phyloP scores from a whole-genome alignment of 2,329 filamentous ascomycete species.

The Aspergillus ochraceoroseus region DNA sequence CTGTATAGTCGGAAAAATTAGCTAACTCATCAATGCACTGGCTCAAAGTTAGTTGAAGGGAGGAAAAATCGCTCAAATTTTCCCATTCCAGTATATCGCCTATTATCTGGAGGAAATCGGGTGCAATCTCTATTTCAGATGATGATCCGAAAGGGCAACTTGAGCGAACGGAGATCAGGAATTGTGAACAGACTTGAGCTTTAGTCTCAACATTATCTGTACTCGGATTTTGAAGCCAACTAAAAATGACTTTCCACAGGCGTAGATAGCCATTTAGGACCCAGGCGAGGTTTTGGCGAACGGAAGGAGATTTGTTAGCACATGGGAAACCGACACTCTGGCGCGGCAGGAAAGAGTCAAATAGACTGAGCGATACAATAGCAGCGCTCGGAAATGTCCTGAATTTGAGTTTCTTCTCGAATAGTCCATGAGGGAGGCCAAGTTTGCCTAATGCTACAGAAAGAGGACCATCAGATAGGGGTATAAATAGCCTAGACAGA shows the following conservation, averaged over 20 bases:
- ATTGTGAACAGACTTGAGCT: constrained; percentile 24
- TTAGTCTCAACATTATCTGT: constrained; percentile 18
- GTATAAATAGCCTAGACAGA: constrained; percentile 23
- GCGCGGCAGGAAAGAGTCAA: constrained; percentile 29
- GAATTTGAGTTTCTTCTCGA: constrained; percentile 25
- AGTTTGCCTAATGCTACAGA: constrained; percentile 31
- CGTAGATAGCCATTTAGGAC: constrained; percentile 33
- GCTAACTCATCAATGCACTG: constrained; percentile 28
- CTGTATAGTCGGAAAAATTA: constrained; percentile 19
- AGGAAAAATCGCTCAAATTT: constrained; percentile 21
- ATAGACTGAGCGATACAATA: constrained; percentile 26
- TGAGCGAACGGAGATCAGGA: constrained; percentile 24
- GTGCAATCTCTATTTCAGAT: constrained; percentile 28
- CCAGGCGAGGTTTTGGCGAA: constrained; percentile 35
- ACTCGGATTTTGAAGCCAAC: constrained; percentile 25
- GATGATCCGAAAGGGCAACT: constrained; percentile 23
- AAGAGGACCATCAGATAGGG: constrained; percentile 25
- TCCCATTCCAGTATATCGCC: constrained; percentile 28
- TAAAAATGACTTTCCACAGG: constrained; percentile 30
- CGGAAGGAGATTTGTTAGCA: constrained; percentile 21
- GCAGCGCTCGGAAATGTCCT: constrained; percentile 28
- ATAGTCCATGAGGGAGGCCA: constrained; percentile 28
- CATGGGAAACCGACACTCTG: constrained; percentile 9
- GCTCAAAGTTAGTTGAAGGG: constrained; percentile 31
- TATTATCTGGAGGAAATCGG: constrained; percentile 31